Evolutionary conservation across 495 filamentous ascomycete genomes (phyloP).

Genomic region (Penicillium atrosanguineum): DNA sequence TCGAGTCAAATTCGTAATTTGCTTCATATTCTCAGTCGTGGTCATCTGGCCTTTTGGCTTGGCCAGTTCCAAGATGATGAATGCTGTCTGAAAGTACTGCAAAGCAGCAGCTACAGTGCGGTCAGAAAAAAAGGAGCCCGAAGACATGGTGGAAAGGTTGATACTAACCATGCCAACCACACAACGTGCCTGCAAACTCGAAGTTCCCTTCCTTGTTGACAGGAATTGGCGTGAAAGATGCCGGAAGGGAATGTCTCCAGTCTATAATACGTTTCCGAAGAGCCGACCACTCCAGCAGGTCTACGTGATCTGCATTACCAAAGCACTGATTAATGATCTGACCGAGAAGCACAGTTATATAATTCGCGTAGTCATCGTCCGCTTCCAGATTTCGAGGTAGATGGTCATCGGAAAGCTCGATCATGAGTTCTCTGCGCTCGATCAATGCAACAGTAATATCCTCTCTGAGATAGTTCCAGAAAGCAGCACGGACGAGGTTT

Average conservation of each 20-base stretch:
- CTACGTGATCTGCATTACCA: neutral
- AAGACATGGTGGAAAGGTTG: neutral
- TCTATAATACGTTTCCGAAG: constrained; percentile 14
- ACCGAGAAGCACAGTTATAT: constrained; percentile 28
- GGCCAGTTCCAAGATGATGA: constrained; percentile 20
- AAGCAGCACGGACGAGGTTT: constrained; percentile 28
- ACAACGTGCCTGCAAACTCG: constrained; percentile 20
- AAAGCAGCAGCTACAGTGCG: constrained; percentile 16
- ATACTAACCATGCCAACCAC: constrained; percentile 29
- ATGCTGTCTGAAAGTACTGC: constrained; percentile 31
- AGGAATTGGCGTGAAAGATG: constrained; percentile 23
- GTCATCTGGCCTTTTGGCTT: constrained; percentile 4
- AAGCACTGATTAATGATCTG: constrained; percentile 32
- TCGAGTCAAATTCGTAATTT: constrained; percentile 8
- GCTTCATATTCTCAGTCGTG: constrained; percentile 9
- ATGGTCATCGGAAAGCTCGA: constrained; percentile 23
- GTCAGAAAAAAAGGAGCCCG: too few species aligned
- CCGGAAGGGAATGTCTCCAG: constrained; percentile 17
- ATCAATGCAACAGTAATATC: constrained; percentile 38
- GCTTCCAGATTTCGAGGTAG: constrained; percentile 5
- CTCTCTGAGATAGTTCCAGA: constrained; percentile 42
- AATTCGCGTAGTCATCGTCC: constrained; percentile 30
- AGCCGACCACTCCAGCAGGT: constrained; percentile 3
- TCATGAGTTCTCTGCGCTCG: constrained; percentile 28
- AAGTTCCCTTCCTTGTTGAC: constrained; percentile 9